Evolutionary conservation across 23 red algal genomes (phyloP), one percentile per base, ranked within the genome.

Genomic region (Chondrus crispus): DNA sequence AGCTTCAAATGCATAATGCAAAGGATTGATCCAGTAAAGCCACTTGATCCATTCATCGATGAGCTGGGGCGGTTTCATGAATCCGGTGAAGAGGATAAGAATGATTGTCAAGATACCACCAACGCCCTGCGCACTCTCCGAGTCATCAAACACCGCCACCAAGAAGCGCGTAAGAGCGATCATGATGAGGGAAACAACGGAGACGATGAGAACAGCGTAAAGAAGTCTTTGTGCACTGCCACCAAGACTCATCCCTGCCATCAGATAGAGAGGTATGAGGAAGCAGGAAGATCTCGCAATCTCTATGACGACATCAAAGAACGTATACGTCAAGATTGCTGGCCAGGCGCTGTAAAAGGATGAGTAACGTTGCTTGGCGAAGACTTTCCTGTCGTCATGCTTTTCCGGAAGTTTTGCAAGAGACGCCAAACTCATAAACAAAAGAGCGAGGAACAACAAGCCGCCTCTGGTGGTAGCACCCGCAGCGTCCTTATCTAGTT

Each of bases 11-110:
- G 71, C 91, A 68, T 96, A 98, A 41, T 98, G 93, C 3, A 98
- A 40, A 12, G 93, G 93, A 58, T 82, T 76, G 3, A 91, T 87
- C 96, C 96, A 98, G 87, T 96, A 95, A n/a, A 98, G 57, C 96
- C 96, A 98, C 20, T 90, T 77, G 50, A 93, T 80, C 50, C 79
- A 98, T 39, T 47, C 79, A 36, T 91, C 85, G 26, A 98, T 93
- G 32, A 32, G 28, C 30, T 35, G 39, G 13, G 85, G 85, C 19
- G 82, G 51, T 46, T 85, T 90, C 84, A 98, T 84, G 50, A 91
- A 98, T 5, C 96, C 96, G 36, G 52, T 46, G 41, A 88, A 90
- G 16, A 98, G 73, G 5, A 98, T 88, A 41, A 94, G 52, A 8
- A 95, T 41, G 46, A 98, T 94, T 0, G 93, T 90, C 3, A 87